A percentile compares a stretch with the other conserved stretches of the same genome.
Evolutionary conservation across 164 flowering plant species (phyloP).

Genomic region (Umbellularia californica): DNA sequence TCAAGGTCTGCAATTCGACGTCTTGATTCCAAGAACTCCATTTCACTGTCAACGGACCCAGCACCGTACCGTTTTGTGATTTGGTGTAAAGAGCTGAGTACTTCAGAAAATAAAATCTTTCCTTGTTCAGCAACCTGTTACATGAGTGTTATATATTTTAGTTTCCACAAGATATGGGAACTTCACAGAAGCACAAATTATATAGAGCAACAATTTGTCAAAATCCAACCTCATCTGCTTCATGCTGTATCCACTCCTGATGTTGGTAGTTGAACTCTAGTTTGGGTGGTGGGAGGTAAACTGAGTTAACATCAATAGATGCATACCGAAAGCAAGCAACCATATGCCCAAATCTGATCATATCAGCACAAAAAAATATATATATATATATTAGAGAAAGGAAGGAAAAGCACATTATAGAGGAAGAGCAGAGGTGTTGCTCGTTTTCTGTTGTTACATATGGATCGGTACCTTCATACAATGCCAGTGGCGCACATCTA

Average conservation of each 20-base stretch:
- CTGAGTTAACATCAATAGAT: constrained; percentile 89
- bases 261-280: constrained; percentile 69
- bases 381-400: constrained; percentile 7
- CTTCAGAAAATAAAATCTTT: constrained; percentile 75
- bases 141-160: constrained; percentile 12
- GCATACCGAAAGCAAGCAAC: constrained; percentile 99
- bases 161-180: constrained; percentile 5
- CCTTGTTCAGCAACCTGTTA: constrained; percentile 62
- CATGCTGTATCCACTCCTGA: constrained; percentile 85
- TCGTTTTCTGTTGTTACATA: background rate
- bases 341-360: constrained; percentile 84
- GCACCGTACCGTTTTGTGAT: constrained; percentile 38
- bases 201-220: background rate
- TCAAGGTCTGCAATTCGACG: constrained; percentile 54
- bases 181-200: background rate
- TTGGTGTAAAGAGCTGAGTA: constrained; percentile 53
- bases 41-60: constrained; percentile 19
- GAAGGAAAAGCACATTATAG: background rate
- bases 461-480: too few relatives aligned
- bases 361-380: constrained; percentile 1
- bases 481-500: too few relatives aligned
- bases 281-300: constrained; percentile 77
- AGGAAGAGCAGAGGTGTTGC: background rate
- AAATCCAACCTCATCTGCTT: constrained; percentile 55
- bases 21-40: constrained; percentile 45